Evolutionary conservation across 2,329 filamentous ascomycete species (phyloP), one percentile per base, ranked within the genome.

Genomic region (Fusarium drepaniforme): DNA sequence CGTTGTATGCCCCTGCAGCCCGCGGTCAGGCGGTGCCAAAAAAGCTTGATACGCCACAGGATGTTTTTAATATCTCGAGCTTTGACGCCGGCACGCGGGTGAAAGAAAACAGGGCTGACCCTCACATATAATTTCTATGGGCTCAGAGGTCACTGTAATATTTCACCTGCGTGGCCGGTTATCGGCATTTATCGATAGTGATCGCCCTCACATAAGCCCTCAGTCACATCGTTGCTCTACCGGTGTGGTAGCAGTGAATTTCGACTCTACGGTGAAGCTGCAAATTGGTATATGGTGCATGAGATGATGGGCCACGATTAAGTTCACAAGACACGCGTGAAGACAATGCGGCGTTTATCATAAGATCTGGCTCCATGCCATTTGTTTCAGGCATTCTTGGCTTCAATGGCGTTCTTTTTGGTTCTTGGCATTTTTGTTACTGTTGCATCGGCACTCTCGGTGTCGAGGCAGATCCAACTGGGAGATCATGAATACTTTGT

Each of bases 381-480:
- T 30, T 12, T 53, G 25, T 30, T 30, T 30, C 3, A 16, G 46
- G 9, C 2, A 28, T 53, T 30, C 16, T 53, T 28, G 46, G 25
- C 46, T 53, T 51, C 8, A 25, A 73, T 73, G 70, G 35, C 23
- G 23, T 56, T 59, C 23, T 46, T 28, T 23, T 23, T 73, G 16
- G 25, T 30, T 18, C 60, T 69, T 13, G 35, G 46, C 30, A 8
- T 62, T 3, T 33, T 73, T 21, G 63, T 67, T 8, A 12, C 44
- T 3, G 2, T 37, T 15, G 66, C 21, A 5, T 60, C 58, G 44
- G 70, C 70, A 12, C 63, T 56, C 15, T 60, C 58, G 33, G 61
- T 73, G 8, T 73, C 71, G 3, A 59, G 70, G 8, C 71, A 73
- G 37, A 73, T 73, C 12, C 58, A 73, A 6, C 12, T 73, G 2